These are phyloP conservation scores for Cytospora mali DNA, from an alignment of 2,329 filamentous ascomycete species.

Conservation along the genomic window DNA sequence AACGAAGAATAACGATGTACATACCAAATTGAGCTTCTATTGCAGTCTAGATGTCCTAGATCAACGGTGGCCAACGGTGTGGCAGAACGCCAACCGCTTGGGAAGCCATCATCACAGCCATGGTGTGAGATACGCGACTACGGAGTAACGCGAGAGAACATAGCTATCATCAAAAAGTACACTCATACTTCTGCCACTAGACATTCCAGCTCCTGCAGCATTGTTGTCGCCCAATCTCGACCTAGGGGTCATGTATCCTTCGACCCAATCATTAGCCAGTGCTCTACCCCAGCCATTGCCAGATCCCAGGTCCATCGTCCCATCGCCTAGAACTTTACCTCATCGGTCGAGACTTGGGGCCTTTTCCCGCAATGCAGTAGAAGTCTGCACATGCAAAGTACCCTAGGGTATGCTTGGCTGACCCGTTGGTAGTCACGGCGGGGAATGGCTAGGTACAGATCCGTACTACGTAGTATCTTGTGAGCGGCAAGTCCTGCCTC, in stretches of 20 bases:
- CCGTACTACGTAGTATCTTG: constrained; percentile 11
- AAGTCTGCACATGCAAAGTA: constrained; percentile 4
- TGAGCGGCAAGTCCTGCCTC: constrained; percentile 21
- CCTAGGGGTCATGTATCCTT: background rate
- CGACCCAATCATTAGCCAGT: background rate
- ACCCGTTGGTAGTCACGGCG: background rate
- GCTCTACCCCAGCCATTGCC: constrained; percentile 2
- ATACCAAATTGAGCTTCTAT: too few relatives aligned
- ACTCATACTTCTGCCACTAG: too few relatives aligned
- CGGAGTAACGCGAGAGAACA: background rate
- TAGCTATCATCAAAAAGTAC: too few relatives aligned
- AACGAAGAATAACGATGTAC: background rate
- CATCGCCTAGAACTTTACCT: background rate
- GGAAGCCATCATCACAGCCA: background rate
- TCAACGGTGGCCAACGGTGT: too few relatives aligned
- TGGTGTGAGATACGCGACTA: background rate
- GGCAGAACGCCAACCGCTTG: too few relatives aligned
- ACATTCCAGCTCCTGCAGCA: background rate
- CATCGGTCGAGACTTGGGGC: background rate
- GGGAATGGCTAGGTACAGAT: background rate
- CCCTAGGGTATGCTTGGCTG: background rate
- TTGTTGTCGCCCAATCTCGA: too few relatives aligned
- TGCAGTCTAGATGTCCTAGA: background rate
- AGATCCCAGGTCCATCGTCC: constrained; percentile 1
- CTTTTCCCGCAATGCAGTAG: constrained; percentile 2